Percentiles rank a stretch among this genome's conserved stretches.
phyloP scores from a whole-genome alignment of 352 stramenopile species.

The Phytopythium chamaehyphon region DNA sequence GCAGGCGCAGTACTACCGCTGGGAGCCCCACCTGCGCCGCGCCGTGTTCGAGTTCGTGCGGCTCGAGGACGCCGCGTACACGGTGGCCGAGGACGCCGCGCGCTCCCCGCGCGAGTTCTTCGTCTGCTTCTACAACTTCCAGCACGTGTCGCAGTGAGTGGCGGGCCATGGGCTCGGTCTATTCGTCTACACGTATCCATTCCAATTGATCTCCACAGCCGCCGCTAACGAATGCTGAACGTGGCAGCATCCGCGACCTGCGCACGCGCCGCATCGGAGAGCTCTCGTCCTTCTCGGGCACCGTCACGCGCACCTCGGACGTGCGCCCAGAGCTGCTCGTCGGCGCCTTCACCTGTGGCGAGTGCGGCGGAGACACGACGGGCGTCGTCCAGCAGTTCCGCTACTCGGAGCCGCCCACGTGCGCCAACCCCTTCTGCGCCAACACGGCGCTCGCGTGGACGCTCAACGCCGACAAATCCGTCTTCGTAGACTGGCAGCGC shows the following conservation, averaged over 20 bases:
- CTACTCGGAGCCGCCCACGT: constrained; percentile 96
- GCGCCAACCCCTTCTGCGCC: constrained; percentile 94
- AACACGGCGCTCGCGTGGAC: constrained; percentile 81
- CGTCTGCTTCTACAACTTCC: constrained; percentile 89
- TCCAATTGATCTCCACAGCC: no score
- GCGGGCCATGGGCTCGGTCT: no score
- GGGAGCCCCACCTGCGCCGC: constrained; percentile 70
- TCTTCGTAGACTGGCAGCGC: constrained; percentile 99
- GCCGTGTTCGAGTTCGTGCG: constrained; percentile 80
- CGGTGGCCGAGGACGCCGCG: constrained; percentile 75
- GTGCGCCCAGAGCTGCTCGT: constrained; percentile 97
- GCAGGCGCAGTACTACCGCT: constrained; percentile 84
- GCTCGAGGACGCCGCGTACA: constrained; percentile 71
- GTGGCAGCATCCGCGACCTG: constrained; percentile 88
- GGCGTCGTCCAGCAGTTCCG: constrained; percentile 97
- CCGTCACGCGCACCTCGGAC: constrained; percentile 97
- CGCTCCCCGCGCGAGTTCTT: constrained; percentile 83
- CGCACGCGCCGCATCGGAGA: constrained; percentile 92
- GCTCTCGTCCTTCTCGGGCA: constrained; percentile 92
- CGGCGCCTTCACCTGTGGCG: constrained; percentile 93
- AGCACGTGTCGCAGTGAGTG: constrained; percentile 76
- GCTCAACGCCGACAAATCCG: constrained; percentile 87
- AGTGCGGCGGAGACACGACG: constrained; percentile 91
- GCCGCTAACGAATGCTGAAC: neutral
- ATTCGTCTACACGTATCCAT: no score